Evolutionary conservation across 2,329 filamentous ascomycete genomes (phyloP).

Genomic region (Blastomyces percursus): DNA sequence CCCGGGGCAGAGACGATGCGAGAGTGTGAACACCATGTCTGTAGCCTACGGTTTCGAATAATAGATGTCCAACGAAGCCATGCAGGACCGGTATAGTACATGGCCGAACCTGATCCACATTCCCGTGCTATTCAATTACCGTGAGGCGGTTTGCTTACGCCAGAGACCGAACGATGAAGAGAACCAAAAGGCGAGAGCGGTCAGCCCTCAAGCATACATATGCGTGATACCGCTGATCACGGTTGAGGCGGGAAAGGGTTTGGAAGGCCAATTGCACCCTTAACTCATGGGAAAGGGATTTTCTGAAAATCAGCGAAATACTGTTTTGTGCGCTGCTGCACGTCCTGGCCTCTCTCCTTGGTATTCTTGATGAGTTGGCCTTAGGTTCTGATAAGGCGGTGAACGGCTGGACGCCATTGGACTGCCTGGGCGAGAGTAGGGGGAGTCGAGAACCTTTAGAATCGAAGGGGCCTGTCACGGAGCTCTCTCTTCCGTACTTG

Average conservation of each 20-base stretch:
- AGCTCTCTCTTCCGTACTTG: neutral
- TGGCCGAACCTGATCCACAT: neutral
- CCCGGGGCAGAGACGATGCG: neutral
- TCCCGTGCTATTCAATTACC: slow-evolving; percentile 1
- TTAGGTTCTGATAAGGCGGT: slow-evolving; percentile 1
- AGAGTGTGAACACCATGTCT: neutral
- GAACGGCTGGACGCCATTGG: slow-evolving; percentile 3
- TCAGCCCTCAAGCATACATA: neutral
- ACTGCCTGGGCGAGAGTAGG: neutral
- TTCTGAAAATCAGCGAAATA: neutral
- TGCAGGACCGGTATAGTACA: neutral
- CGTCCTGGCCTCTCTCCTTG: neutral
- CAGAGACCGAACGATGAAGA: neutral
- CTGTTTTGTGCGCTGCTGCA: slow-evolving; percentile 3
- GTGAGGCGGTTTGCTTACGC: slow-evolving; percentile 1
- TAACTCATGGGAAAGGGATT: neutral
- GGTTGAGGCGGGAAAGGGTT: neutral
- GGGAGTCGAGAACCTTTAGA: neutral
- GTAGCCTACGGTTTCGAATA: neutral
- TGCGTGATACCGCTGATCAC: neutral
- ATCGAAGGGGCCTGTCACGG: neutral
- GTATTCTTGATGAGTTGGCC: slow-evolving; percentile 6
- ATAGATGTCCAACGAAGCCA: slow-evolving; percentile 3
- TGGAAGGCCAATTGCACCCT: neutral
- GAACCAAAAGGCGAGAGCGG: neutral